Conservation (phyloP, 148 eudicot genomes). For the Amaranthus cruentus region DNA sequence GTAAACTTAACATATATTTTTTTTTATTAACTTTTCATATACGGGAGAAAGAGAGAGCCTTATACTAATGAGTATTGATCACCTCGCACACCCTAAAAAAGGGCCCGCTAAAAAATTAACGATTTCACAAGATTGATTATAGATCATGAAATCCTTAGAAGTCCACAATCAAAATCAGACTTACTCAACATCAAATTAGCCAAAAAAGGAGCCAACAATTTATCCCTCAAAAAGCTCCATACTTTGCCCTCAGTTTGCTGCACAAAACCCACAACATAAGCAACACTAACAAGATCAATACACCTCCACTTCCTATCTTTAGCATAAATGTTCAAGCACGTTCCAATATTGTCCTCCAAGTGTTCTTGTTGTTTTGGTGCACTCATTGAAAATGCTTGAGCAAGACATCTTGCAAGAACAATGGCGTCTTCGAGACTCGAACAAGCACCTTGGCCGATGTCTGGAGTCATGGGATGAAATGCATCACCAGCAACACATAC, state of each 20-base stretch:
- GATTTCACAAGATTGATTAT: too few relatives aligned
- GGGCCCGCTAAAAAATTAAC: neutral
- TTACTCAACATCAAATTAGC: slow-evolving; percentile 27
- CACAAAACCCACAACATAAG: slow-evolving; percentile 38
- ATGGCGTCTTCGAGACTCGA: slow-evolving; percentile 46
- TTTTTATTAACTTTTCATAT: too few relatives aligned
- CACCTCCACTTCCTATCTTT: slow-evolving; percentile 47
- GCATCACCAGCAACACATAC: slow-evolving; percentile 53
- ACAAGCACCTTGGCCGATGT: slow-evolving; percentile 52
- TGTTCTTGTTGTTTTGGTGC: neutral
- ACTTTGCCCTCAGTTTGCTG: slow-evolving; percentile 34
- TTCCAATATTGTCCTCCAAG: slow-evolving; percentile 25
- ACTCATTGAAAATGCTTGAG: slow-evolving; percentile 20
- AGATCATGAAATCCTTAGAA: slow-evolving; percentile 12
- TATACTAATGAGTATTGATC: too few relatives aligned
- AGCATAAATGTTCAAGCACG: slow-evolving; percentile 31
- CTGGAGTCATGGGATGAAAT: slow-evolving; percentile 55
- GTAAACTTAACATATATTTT: too few relatives aligned
- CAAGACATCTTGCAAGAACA: slow-evolving; percentile 39
- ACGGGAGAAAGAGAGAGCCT: too few relatives aligned
- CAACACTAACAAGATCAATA: slow-evolving; percentile 26
- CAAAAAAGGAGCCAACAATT: slow-evolving; percentile 23
- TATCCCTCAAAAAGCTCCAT: slow-evolving; percentile 36
- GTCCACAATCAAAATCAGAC: slow-evolving; percentile 49
- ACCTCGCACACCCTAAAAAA: neutral